Base-by-base conservation (phyloP, 176 grass and related monocot genomes). In the Oryza officinalis region DNA sequence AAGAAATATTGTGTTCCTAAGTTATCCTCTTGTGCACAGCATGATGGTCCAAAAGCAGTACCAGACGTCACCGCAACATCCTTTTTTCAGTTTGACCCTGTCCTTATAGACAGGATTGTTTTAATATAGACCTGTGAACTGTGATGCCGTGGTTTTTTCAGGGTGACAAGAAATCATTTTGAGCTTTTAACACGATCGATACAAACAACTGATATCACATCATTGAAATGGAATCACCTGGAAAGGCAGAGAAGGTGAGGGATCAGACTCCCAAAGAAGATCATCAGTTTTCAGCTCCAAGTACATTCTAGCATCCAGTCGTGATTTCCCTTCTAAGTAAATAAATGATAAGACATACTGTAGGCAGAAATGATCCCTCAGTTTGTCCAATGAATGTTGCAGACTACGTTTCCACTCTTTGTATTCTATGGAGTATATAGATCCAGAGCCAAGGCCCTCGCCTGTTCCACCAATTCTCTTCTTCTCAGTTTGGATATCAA, bases 311-410 rank as follows among this genome's bases (percentile, higher is more conserved):
- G 91, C 89, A 92, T 98, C 96, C 79, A 98, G 87, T 70, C 89
- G 90, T 54, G 96, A 92, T 71, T 98, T 91, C 74, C 93, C 96
- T 94, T 98, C 96, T 63, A 94, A 81, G 84, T 98, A 98, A 84
- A 98, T 94, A 86, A 98, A 98, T 86, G 91, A 95, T 76, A 98
- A 85, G 40, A 98, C 93, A 92, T 92, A 98, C 78, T 92, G 96
- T 49, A 83, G 87, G 67, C 96, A 95, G 66, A 98, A 98, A 85
- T 98, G 91, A 82, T 98, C 96, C 76, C 96, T 93, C 67, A 98
- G 82, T 87, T 88, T 93, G 26, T 98, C 96, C 83, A 95, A 89
- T 64, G 92, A 93, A 76, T 93, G 96, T 80, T 92, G 91, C 59
- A 95, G 88, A 61, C 85, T 80, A 40, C 89, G 85, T 85, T 85